phyloP scores from a whole-genome alignment of 805 yeast species.

The Wickerhamomyces canadensis region DNA sequence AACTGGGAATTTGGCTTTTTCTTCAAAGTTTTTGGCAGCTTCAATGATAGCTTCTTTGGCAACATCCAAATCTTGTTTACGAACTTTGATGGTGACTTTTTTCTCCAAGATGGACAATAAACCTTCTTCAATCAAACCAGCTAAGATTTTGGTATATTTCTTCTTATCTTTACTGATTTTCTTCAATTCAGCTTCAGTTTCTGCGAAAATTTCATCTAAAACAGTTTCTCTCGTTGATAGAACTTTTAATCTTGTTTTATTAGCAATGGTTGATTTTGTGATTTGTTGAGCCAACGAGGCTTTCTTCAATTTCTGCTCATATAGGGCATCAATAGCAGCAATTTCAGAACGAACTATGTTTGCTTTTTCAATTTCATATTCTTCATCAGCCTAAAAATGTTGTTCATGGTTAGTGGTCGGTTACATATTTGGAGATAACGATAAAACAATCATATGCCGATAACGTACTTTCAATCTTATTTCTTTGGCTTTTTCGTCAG shows the following conservation, averaged over 20 bases:
- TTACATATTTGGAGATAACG: too few species aligned
- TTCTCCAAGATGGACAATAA: constrained; percentile 70
- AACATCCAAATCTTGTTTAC: constrained; percentile 55
- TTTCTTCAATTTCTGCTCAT: constrained; percentile 82
- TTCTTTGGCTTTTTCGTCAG: constrained; percentile 97
- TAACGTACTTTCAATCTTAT: constrained; percentile 64
- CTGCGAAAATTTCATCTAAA: constrained; percentile 66
- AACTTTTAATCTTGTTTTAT: constrained; percentile 90
- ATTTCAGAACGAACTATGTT: constrained; percentile 90
- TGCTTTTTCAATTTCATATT: constrained; percentile 96
- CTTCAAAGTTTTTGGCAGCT: constrained; percentile 60
- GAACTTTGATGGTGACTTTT: constrained; percentile 56
- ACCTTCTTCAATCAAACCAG: constrained; percentile 76
- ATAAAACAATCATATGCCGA: not conserved
- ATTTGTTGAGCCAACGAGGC: constrained; percentile 92
- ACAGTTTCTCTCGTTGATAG: constrained; percentile 82
- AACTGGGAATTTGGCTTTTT: constrained; percentile 52
- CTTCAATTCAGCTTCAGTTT: constrained; percentile 59
- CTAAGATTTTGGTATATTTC: constrained; percentile 64
- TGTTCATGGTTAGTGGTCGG: too few species aligned
- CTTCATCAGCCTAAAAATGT: constrained; percentile 73
- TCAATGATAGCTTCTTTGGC: constrained; percentile 54
- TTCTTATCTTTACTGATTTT: constrained; percentile 46
- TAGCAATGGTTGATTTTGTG: constrained; percentile 89
- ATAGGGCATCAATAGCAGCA: constrained; percentile 76